Conservation (phyloP, 139 green algal genomes). For the Microglena sp. region DNA sequence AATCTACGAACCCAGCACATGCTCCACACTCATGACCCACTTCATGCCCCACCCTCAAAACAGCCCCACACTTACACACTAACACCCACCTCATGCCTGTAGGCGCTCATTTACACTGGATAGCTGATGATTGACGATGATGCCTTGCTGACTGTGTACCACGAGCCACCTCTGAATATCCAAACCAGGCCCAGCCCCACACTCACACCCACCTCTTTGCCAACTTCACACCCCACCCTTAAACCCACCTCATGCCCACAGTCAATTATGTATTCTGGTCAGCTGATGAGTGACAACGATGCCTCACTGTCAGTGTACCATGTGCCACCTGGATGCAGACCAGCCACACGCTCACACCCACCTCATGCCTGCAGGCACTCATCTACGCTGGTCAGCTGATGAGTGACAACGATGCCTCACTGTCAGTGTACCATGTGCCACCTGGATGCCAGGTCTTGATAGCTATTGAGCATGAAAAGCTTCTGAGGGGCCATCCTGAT, state of each 20-base stretch:
- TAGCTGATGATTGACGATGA: not conserved
- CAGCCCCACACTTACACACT: too few species aligned
- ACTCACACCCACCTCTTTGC: not conserved
- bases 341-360: not conserved
- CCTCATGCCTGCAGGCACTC: conserved; percentile 34
- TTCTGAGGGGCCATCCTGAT: conserved; percentile 57
- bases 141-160: not conserved
- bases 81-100: too few species aligned
- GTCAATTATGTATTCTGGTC: not conserved
- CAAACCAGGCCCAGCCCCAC: not conserved
- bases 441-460: conserved; percentile 80
- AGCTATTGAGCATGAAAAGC: conserved; percentile 75
- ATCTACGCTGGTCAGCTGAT: conserved; percentile 78
- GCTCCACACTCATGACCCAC: too few species aligned
- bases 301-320: not conserved
- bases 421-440: conserved; percentile 76
- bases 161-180: not conserved
- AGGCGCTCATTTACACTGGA: not conserved
- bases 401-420: conserved; percentile 41
- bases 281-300: not conserved
- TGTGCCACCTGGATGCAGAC: not conserved
- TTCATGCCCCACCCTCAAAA: too few species aligned
- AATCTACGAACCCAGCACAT: too few species aligned
- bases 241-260: not conserved
- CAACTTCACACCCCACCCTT: too few species aligned